phyloP scores from a whole-genome alignment of 1,139 yeast species.

The Geotrichum candidum region DNA sequence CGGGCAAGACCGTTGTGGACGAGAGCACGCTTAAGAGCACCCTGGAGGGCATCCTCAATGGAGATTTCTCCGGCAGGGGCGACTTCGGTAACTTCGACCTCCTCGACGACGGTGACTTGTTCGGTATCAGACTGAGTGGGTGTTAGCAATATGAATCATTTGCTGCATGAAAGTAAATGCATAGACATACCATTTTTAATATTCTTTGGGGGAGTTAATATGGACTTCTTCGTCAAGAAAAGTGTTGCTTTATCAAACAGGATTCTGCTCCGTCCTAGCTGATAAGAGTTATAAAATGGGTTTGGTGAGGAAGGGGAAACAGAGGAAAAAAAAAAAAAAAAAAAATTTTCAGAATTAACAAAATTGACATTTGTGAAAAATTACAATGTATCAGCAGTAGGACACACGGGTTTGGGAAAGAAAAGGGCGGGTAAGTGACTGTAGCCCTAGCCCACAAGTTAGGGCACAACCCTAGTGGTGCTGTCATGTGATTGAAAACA shows the following conservation, averaged over 20 bases:
- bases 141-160: not conserved
- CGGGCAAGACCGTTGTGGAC: slow-evolving; percentile 99
- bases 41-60: slow-evolving; percentile 97
- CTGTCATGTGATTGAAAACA: not conserved
- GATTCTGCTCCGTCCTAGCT: slow-evolving; percentile 21
- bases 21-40: slow-evolving; percentile 96
- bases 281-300: slow-evolving; percentile 4
- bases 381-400: not conserved
- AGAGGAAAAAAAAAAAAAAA: slow-evolving; percentile 1
- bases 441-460: slow-evolving; percentile 2
- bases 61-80: slow-evolving; percentile 80
- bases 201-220: not conserved
- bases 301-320: slow-evolving; percentile 1
- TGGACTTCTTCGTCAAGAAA: slow-evolving; percentile 21
- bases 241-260: slow-evolving; percentile 17
- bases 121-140: slow-evolving; percentile 39
- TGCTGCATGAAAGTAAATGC: too few species aligned
- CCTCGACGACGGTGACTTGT: slow-evolving; percentile 52
- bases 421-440: not conserved
- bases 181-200: slow-evolving; percentile 16
- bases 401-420: not conserved
- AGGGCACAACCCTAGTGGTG: slow-evolving; percentile 9
- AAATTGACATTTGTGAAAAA: not conserved
- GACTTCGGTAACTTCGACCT: slow-evolving; percentile 76
- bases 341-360: not conserved